phyloP scores from a whole-genome alignment of 306 rosid species.

The Benincasa hispida region DNA sequence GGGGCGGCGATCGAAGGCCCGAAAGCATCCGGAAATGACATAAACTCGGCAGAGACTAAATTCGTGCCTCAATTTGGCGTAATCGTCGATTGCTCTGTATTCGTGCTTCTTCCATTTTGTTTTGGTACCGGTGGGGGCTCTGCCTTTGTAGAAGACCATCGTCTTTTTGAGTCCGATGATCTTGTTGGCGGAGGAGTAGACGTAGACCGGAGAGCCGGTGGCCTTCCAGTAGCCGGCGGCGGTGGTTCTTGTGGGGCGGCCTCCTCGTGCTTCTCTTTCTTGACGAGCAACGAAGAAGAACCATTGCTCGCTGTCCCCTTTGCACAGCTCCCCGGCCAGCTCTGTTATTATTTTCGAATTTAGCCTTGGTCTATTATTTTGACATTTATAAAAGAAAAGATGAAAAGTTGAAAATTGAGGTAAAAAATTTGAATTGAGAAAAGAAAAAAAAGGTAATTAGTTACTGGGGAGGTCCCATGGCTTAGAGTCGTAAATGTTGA shows the following conservation, averaged over 20 bases:
- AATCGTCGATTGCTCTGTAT: slow-evolving; percentile 54
- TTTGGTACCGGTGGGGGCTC: slow-evolving; percentile 70
- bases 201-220: slow-evolving; percentile 73
- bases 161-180: slow-evolving; percentile 69
- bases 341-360: no score
- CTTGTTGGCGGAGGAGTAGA: slow-evolving; percentile 47
- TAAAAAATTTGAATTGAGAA: not conserved
- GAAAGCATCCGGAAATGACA: slow-evolving; percentile 55
- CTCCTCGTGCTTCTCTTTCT: slow-evolving; percentile 69
- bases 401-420: not conserved
- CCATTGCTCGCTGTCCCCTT: slow-evolving; percentile 81
- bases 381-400: no score
- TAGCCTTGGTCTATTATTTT: no score
- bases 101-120: slow-evolving; percentile 94
- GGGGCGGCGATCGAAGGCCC: slow-evolving; percentile 83
- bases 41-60: slow-evolving; percentile 75
- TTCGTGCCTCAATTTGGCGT: slow-evolving; percentile 47
- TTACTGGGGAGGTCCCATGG: slow-evolving; percentile 79
- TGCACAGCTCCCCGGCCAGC: slow-evolving; percentile 50
- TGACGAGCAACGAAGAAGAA: slow-evolving; percentile 67
- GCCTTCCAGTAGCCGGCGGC: slow-evolving; percentile 84
- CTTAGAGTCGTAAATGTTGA: slow-evolving; percentile 46
- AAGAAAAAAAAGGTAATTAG: not conserved
- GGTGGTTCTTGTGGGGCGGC: slow-evolving; percentile 70
- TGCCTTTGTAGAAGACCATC: slow-evolving; percentile 78